Evolutionary conservation across 179 eudicot species (phyloP), one percentile per base, ranked within the genome.

Genomic region (Beta lomatogona): DNA sequence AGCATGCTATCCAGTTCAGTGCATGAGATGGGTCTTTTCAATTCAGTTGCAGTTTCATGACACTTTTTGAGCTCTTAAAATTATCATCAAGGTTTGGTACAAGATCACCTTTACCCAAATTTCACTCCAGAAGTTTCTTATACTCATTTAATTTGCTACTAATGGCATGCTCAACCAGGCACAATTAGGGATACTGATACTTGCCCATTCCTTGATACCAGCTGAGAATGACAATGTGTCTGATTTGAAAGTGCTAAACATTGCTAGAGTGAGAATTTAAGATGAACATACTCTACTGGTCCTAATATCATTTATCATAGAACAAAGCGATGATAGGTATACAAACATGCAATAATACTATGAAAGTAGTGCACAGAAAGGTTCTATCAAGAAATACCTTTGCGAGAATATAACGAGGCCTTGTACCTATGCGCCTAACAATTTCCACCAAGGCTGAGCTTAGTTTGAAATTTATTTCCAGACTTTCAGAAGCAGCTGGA

Each of bases 371-470:
- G 64, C 12, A 71, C 28, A 71, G 21, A 11, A 52, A 75, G 46
- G 64, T 79, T 63, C 21, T 75, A 82, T 46, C 58, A 68, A 68
- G 52, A 46, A 64, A 65, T 92, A 97, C 99, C 99, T 97, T 97
- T 78, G 99, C 99, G 75, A 97, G 95, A 85, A 97, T 89, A 83
- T 94, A 97, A 60, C 97, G 97, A 75, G 99, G 99, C 77, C 90
- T 88, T 73, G 97, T 89, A 69, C 91, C 77, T 85, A 97, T 92
- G 85, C 88, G 87, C 85, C 91, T 88, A 70, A 94, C 92, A 76
- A 94, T 92, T 86, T 97, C 99, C 88, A 97, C 98, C 91, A 97
- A 89, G 52, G 98, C 97, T 28, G 99, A 93, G 91, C 99, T 97
- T 86, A 97, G 98, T 86, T 92, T 94, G 88, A 83, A 91, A 85